A percentile compares a stretch with the other conserved stretches of the same genome.
phyloP scores from a whole-genome alignment of 495 filamentous ascomycete species.

The Neurospora pannonica region DNA sequence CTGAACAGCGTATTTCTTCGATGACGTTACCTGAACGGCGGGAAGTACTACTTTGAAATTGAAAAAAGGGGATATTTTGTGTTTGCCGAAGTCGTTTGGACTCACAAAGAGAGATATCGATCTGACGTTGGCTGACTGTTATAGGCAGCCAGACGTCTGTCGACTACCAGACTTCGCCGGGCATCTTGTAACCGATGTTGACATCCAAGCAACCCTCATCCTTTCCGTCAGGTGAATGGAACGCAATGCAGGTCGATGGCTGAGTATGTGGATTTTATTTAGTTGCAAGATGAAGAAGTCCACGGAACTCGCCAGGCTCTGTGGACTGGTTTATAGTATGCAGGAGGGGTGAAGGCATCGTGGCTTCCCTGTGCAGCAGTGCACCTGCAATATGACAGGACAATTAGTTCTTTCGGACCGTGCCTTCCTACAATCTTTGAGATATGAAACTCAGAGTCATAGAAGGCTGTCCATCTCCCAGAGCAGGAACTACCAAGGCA shows the following conservation, averaged over 20 bases:
- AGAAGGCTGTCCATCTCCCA: no score
- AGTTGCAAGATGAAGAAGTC: background rate
- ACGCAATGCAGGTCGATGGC: no score
- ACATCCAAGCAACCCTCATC: no score
- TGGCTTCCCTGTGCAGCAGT: background rate
- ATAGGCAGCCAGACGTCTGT: no score
- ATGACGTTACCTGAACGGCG: background rate
- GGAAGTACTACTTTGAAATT: background rate
- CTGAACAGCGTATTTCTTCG: background rate
- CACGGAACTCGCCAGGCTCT: background rate
- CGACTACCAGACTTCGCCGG: no score
- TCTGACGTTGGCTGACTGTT: no score
- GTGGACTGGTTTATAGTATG: background rate
- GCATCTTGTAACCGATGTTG: no score
- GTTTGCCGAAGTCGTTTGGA: background rate
- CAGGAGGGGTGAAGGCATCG: background rate
- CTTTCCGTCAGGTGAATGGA: no score
- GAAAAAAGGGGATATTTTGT: background rate
- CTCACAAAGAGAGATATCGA: background rate
- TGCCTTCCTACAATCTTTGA: background rate
- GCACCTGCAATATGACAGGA: background rate
- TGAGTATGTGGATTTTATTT: no score
- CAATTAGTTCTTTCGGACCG: background rate
- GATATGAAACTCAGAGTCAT: no score
- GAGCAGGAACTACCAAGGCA: no score